Base-by-base conservation (phyloP, 176 grass and related monocot genomes). In the Stipa capillata region DNA sequence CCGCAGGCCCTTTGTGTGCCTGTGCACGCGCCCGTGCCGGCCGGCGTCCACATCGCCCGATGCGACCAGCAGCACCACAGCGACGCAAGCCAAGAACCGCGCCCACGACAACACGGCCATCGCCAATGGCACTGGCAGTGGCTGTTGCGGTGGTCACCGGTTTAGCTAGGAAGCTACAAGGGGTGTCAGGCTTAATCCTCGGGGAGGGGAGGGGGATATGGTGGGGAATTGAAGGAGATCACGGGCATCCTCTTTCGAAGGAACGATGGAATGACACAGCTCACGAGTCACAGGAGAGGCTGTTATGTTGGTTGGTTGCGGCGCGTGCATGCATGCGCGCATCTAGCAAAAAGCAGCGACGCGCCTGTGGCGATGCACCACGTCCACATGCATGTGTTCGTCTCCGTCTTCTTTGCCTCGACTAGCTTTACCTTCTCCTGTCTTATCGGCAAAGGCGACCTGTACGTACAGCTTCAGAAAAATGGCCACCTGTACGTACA, bases 1-100 rank as follows among this genome's bases (percentile, higher is more conserved):
- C 75, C 88, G 78, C 65, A 96, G 84, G 4, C 76, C 49, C 78
- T 85, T 93, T 9, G 83, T 93, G 37, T 89, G 87, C 70, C 43
- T 29, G 50, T 65, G 80, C 12, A 7, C 8, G 3, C 28, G 20
- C 86, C 58, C 49, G 55, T 65, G 80, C 32, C 51, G 28, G 0
- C 63, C 42, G 65, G 42, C 53, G 12, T 36, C 64, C 62, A 33
- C 79, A 0, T 16, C 21, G 76, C 62, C 79, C 87, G 66, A 28
- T 44, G 35, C 63, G 0, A 51, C 41, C 15, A 86, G 78, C 65
- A 83, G 15, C 35, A 40, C 64, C 44, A 8, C 55, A 8, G 39
- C 71, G 17, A 39, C 5, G 81, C 27, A 36, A 2, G 51, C 45
- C 55, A 77, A 3, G 47, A 72, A 2, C 23, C 63, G 47, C 71